Percentiles rank a stretch among this genome's conserved stretches.
Evolutionary conservation across 495 filamentous ascomycete genomes (phyloP).

Genomic region (Penicillium subrubescens): DNA sequence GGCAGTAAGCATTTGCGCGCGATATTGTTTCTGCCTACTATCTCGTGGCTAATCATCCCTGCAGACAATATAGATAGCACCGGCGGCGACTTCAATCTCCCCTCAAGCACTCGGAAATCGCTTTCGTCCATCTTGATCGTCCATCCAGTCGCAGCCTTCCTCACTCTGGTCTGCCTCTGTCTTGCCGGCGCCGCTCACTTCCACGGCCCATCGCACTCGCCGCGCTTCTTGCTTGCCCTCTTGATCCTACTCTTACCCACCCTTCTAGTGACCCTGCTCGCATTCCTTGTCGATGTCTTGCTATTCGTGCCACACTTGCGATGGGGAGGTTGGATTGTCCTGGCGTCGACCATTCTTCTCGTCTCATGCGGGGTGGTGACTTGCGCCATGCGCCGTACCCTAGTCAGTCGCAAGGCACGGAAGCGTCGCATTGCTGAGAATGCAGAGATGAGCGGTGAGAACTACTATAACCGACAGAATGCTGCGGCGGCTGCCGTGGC

Average conservation of each 20-base stretch:
- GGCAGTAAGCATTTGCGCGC: slow-evolving; percentile 63
- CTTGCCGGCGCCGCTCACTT: slow-evolving; percentile 83
- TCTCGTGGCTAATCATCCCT: slow-evolving; percentile 14
- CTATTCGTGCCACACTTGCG: slow-evolving; percentile 91
- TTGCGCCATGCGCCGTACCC: slow-evolving; percentile 94
- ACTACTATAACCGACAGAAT: slow-evolving; percentile 79
- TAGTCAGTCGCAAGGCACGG: slow-evolving; percentile 88
- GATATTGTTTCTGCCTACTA: slow-evolving; percentile 19
- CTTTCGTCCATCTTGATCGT: slow-evolving; percentile 92
- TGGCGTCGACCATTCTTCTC: slow-evolving; percentile 87
- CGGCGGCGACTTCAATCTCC: slow-evolving; percentile 69
- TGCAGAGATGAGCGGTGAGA: slow-evolving; percentile 91
- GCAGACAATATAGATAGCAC: slow-evolving; percentile 45
- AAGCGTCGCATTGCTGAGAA: slow-evolving; percentile 91
- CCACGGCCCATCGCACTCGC: slow-evolving; percentile 88
- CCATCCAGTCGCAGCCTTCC: slow-evolving; percentile 84
- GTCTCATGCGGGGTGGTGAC: slow-evolving; percentile 82
- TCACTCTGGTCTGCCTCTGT: slow-evolving; percentile 81
- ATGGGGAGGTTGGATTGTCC: slow-evolving; percentile 94
- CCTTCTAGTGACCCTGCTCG: slow-evolving; percentile 78
- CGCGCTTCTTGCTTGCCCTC: slow-evolving; percentile 79
- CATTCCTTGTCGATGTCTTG: slow-evolving; percentile 93
- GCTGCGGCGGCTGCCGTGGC: slow-evolving; percentile 44
- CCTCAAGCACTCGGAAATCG: slow-evolving; percentile 70
- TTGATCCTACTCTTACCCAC: slow-evolving; percentile 86